Conservation (phyloP, 805 yeast genomes). For the Candida verbasci region DNA sequence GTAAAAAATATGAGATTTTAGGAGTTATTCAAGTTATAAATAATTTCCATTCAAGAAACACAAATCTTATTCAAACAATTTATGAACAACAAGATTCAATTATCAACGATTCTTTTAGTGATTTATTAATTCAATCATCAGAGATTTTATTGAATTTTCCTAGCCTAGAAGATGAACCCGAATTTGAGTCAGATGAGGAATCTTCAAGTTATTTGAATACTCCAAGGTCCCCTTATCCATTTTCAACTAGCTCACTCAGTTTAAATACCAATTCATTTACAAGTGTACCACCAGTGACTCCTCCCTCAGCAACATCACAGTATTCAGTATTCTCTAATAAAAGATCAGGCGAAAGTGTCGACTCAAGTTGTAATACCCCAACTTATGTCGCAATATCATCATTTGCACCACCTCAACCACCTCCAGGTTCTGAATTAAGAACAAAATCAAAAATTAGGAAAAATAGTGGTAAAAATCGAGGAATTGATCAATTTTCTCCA, state of each 20-base stretch:
- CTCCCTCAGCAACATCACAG: conserved; percentile 42
- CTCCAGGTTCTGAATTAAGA: conserved; percentile 5
- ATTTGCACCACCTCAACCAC: conserved; percentile 9
- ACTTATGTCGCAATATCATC: conserved; percentile 14
- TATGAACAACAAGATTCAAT: conserved; percentile 19
- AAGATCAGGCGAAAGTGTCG: conserved; percentile 12
- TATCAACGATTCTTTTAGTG: conserved; percentile 11
- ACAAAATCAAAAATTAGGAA: conserved; percentile 9
- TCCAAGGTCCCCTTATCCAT: conserved; percentile 8
- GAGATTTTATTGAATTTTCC: conserved; percentile 25
- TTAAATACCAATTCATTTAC: conserved; percentile 2
- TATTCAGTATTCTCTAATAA: conserved; percentile 32
- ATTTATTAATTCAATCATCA: conserved; percentile 18
- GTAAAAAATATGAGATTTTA: conserved; percentile 45
- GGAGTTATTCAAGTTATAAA: conserved; percentile 51
- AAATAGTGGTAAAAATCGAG: conserved; percentile 1
- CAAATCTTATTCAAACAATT: conserved; percentile 13
- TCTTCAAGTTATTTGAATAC: conserved; percentile 1
- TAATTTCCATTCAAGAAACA: conserved; percentile 14
- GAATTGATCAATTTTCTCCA: conserved; percentile 5
- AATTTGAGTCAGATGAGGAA: conserved; percentile 6
- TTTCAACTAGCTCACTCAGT: conserved; percentile 5
- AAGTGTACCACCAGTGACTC: conserved; percentile 25
- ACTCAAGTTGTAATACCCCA: conserved; percentile 18
- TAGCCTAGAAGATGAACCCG: conserved; percentile 5